Conservation (phyloP, 208 protist species). For the Entamoeba moshkovskii region DNA sequence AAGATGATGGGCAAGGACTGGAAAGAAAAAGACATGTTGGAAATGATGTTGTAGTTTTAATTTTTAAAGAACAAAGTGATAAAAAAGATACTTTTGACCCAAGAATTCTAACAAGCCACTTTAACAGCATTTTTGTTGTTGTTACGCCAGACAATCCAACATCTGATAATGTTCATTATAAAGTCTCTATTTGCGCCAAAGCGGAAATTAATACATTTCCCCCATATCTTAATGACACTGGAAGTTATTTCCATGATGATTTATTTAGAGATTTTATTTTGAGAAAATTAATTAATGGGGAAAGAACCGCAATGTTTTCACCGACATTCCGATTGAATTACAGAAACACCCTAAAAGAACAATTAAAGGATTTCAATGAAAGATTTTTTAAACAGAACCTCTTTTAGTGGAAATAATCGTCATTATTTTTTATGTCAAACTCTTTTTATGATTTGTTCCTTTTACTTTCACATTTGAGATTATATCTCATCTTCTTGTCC, state of each 20-base stretch:
- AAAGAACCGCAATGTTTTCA: not conserved
- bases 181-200: not conserved
- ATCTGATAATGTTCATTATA: not conserved
- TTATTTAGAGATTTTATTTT: not conserved
- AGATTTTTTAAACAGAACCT: not conserved
- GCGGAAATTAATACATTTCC: not conserved
- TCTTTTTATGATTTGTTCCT: no score
- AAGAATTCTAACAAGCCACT: not conserved
- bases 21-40: not conserved
- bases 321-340: not conserved
- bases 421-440: no score
- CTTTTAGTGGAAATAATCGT: no score
- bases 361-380: not conserved
- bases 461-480: no score
- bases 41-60: not conserved
- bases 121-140: not conserved
- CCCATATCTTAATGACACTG: not conserved
- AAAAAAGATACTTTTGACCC: not conserved
- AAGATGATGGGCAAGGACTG: not conserved
- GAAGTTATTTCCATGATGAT: not conserved
- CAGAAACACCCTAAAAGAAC: not conserved
- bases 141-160: not conserved
- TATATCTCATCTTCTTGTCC: no score
- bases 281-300: not conserved
- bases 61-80: not conserved